phyloP scores from a whole-genome alignment of 169 alveolate genomes.

The Condylostoma magnum region DNA sequence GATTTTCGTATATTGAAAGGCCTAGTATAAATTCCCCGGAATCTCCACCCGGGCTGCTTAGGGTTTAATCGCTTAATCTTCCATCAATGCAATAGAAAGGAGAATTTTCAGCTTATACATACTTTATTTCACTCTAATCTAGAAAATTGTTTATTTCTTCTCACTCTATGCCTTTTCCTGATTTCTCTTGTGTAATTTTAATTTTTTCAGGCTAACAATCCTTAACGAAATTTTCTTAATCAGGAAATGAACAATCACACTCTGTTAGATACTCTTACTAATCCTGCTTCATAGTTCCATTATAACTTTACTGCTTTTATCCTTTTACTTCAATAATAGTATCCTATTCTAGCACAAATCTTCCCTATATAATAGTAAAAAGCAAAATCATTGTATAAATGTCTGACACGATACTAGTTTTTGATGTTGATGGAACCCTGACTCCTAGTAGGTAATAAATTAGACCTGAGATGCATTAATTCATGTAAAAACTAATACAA shows the following conservation, averaged over 20 bases:
- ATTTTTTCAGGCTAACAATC: constrained; percentile 18
- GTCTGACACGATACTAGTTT: constrained; percentile 35
- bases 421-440: constrained; percentile 93
- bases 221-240: no score
- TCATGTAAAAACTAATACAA: constrained; percentile 20
- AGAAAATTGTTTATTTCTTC: constrained; percentile 12
- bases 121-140: background rate
- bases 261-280: no score
- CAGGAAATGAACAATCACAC: no score
- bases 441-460: constrained; percentile 81
- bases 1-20: constrained; percentile 22
- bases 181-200: constrained; percentile 13
- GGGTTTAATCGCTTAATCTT: background rate
- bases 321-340: no score
- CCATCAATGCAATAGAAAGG: constrained; percentile 41
- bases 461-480: constrained; percentile 20
- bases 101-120: background rate
- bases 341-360: no score
- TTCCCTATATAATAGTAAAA: no score
- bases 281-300: no score
- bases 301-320: no score
- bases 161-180: constrained; percentile 25
- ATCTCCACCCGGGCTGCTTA: constrained; percentile 50
- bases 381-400: no score
- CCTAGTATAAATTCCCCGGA: constrained; percentile 47